A percentile compares a stretch with the other conserved stretches of the same genome.
These are phyloP conservation scores for Achlya hypogyna DNA, from an alignment of 352 stramenopile genomes.

Conservation along the genomic window DNA sequence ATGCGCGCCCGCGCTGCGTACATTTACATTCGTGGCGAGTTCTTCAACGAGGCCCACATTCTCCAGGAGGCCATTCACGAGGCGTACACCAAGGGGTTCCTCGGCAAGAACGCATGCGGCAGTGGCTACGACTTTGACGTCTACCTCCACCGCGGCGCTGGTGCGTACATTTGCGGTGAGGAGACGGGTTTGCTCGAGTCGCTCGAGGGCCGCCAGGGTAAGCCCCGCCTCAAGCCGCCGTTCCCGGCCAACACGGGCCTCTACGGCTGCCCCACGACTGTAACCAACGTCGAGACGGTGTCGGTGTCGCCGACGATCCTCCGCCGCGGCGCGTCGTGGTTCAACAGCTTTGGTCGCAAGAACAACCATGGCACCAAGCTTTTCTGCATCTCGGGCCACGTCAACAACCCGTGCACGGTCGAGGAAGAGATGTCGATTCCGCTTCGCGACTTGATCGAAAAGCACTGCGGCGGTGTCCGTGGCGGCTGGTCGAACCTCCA, in stretches of 20 bases:
- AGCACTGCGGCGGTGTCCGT: slow-evolving; percentile 96
- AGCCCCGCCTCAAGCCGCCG: slow-evolving; percentile 97
- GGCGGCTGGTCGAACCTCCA: slow-evolving; percentile 99
- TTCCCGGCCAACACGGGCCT: slow-evolving; percentile 99
- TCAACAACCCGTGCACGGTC: slow-evolving; percentile 98
- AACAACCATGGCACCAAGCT: slow-evolving; percentile 99
- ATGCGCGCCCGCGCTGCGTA: slow-evolving; percentile 98
- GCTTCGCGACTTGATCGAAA: slow-evolving; percentile 97
- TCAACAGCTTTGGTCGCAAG: slow-evolving; percentile 93
- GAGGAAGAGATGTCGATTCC: slow-evolving; percentile 99
- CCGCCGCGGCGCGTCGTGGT: slow-evolving; percentile 94
- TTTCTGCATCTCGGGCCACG: slow-evolving; percentile 99
- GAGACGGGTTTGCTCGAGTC: slow-evolving; percentile 98
- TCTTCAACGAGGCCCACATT: slow-evolving; percentile 99
- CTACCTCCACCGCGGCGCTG: slow-evolving; percentile 97
- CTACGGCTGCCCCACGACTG: slow-evolving; percentile 98
- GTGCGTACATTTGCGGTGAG: slow-evolving; percentile 99
- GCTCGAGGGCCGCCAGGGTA: slow-evolving; percentile 96
- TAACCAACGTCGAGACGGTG: slow-evolving; percentile 99
- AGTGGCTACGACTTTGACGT: slow-evolving; percentile 99
- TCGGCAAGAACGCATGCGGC: slow-evolving; percentile 96
- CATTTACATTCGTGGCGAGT: slow-evolving; percentile 99
- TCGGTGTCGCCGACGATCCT: slow-evolving; percentile 98
- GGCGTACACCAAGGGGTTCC: slow-evolving; percentile 93
- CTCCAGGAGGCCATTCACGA: slow-evolving; percentile 99